phyloP scores from a whole-genome alignment of 106 monocot species.

The Ottelia alismoides region DNA sequence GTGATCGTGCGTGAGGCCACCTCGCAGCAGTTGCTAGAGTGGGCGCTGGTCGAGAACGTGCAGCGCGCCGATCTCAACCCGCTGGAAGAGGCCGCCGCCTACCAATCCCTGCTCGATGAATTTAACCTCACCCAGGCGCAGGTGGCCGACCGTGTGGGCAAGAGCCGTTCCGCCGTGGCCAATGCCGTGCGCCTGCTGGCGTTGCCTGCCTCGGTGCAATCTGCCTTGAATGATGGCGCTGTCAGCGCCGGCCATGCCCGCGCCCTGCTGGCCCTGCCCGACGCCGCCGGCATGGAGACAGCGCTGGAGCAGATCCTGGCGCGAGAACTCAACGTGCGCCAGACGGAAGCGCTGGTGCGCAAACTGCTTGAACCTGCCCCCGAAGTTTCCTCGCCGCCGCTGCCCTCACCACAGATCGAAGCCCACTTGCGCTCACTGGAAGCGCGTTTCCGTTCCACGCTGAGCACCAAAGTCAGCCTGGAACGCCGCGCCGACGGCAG shows the following conservation, averaged over 20 bases:
- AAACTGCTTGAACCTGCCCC: too few relatives aligned
- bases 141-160: background rate
- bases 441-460: too few relatives aligned
- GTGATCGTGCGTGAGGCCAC: too few relatives aligned
- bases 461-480: too few relatives aligned
- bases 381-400: too few relatives aligned
- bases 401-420: too few relatives aligned
- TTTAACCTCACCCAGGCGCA: background rate
- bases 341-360: background rate
- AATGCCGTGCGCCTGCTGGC: background rate
- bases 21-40: too few relatives aligned
- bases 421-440: too few relatives aligned
- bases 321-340: background rate
- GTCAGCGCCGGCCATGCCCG: background rate
- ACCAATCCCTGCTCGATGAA: background rate
- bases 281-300: background rate
- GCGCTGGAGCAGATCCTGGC: background rate
- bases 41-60: too few relatives aligned
- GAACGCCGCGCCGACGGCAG: too few relatives aligned
- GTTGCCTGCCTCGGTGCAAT: background rate
- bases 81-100: background rate
- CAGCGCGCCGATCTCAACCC: background rate
- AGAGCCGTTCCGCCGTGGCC: background rate
- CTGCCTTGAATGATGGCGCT: background rate
- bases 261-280: slow-evolving; percentile 1